Conservation (phyloP, 2,329 filamentous ascomycete genomes). For the Botryosphaeria dothidea region DNA sequence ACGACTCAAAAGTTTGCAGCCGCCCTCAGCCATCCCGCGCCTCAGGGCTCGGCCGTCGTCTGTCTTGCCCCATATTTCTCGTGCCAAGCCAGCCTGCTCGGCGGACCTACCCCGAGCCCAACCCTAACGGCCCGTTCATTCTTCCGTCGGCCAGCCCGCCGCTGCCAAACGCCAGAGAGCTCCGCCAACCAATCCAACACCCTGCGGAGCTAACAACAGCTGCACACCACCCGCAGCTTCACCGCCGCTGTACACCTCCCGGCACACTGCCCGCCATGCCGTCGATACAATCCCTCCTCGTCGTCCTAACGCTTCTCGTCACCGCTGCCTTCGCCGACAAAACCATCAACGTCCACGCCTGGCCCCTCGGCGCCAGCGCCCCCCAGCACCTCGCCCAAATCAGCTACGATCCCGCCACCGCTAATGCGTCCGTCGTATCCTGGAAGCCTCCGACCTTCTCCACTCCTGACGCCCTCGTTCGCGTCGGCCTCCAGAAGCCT, state of each 20-base stretch:
- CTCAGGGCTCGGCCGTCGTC: neutral
- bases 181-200: neutral
- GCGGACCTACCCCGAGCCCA: neutral
- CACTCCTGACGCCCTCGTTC: conserved; percentile 39
- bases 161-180: neutral
- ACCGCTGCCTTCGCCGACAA: conserved; percentile 44
- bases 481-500: conserved; percentile 43
- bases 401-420: conserved; percentile 31
- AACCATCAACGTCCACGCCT: conserved; percentile 36
- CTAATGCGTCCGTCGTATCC: conserved; percentile 40
- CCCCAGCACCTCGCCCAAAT: conserved; percentile 32
- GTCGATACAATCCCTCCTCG: conserved; percentile 11
- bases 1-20: conserved; percentile 2
- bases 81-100: neutral
- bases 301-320: conserved; percentile 42
- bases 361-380: conserved; percentile 32
- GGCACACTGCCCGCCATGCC: conserved; percentile 33
- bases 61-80: neutral
- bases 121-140: neutral
- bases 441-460: conserved; percentile 39
- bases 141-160: neutral
- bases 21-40: neutral
- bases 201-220: neutral
- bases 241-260: neutral
- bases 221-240: neutral